phyloP scores from a whole-genome alignment of 2,329 filamentous ascomycete genomes.

The Hypomyces perniciosus region DNA sequence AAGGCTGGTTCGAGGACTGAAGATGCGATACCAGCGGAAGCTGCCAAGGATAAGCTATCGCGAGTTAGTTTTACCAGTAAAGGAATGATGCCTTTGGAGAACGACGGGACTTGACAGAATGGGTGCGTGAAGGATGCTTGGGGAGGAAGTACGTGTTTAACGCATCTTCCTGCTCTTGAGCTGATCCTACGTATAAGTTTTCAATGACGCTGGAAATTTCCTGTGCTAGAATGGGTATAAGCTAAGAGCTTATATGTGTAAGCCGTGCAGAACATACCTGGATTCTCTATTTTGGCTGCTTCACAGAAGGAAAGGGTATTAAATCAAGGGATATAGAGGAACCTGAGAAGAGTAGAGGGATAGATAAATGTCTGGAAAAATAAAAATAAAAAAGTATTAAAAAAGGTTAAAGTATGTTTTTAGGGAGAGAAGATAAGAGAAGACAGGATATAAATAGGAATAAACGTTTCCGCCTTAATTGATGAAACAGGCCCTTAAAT shows the following conservation, averaged over 20 bases:
- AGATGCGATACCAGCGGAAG: conserved; percentile 78
- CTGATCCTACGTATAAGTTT: conserved; percentile 60
- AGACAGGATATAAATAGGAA: no score
- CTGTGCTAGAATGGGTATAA: conserved; percentile 26
- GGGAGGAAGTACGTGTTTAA: conserved; percentile 69
- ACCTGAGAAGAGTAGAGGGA: no score
- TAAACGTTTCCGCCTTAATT: no score
- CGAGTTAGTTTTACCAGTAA: conserved; percentile 48
- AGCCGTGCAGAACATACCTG: no score
- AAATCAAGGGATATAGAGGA: no score
- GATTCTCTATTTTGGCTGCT: conserved; percentile 33
- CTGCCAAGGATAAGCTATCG: conserved; percentile 62
- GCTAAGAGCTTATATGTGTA: no score
- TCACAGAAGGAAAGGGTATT: background rate
- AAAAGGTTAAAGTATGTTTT: no score
- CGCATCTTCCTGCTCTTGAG: conserved; percentile 57
- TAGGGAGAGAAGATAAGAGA: no score
- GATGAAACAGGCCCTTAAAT: no score
- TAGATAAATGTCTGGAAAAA: no score
- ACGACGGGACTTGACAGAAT: conserved; percentile 62
- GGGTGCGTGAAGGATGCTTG: conserved; percentile 72
- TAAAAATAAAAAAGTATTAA: no score
- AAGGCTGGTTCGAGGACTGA: conserved; percentile 68
- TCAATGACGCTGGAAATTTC: conserved; percentile 65
- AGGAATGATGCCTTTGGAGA: conserved; percentile 38